Conservation (phyloP, 129 eudicot species). For the Erigeron canadensis region DNA sequence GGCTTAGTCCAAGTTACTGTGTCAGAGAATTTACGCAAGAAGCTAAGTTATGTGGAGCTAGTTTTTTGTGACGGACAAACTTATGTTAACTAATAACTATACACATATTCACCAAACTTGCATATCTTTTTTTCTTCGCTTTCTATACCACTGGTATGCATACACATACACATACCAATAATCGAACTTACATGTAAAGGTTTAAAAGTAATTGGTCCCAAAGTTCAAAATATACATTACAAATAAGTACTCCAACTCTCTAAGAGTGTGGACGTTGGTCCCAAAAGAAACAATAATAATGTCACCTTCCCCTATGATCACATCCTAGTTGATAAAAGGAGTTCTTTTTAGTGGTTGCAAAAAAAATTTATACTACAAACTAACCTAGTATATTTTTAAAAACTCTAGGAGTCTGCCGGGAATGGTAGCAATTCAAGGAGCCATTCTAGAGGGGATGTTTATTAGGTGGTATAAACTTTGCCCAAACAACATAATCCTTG, state of each 20-base stretch:
- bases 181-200: too few species aligned
- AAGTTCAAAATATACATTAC: too few species aligned
- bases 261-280: too few species aligned
- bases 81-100: not conserved
- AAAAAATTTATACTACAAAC: not conserved
- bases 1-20: not conserved
- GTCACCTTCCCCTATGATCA: not conserved
- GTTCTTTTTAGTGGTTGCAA: not conserved
- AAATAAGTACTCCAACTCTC: too few species aligned
- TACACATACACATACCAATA: too few species aligned
- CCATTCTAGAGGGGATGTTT: not conserved
- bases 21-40: too few species aligned
- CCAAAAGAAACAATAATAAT: too few species aligned
- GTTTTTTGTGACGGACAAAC: not conserved
- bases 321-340: not conserved
- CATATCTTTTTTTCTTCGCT: not conserved
- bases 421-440: not conserved
- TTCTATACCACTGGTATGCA: too few species aligned
- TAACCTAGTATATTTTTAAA: constrained; percentile 1
- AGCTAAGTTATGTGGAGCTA: not conserved
- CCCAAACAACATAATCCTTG: not conserved
- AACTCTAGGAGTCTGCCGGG: not conserved
- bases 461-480: not conserved
- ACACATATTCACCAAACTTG: not conserved
- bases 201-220: too few species aligned